A percentile compares a stretch with the other conserved stretches of the same genome.
phyloP scores from a whole-genome alignment of 768 basidiomycete species.

The Brasilioporus rufonigricans region DNA sequence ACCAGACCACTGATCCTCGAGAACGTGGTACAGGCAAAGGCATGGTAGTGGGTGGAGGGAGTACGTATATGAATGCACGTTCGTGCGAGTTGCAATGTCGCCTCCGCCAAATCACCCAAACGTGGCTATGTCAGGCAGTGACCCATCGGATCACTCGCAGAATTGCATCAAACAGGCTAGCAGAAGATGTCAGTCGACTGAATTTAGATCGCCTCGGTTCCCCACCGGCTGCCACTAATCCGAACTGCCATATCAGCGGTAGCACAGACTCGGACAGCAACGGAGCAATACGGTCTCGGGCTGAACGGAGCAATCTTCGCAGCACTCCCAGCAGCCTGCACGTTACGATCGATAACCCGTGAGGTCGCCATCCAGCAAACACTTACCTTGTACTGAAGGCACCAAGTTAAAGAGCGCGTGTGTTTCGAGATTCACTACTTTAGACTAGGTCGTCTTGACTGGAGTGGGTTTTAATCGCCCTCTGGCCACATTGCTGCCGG shows the following conservation, averaged over 20 bases:
- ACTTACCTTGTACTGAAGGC: no score
- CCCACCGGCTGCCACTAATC: background rate
- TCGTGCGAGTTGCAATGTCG: slow-evolving; percentile 17
- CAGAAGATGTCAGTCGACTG: background rate
- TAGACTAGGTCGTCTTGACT: no score
- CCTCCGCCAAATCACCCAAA: slow-evolving; percentile 8
- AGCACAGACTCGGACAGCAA: background rate
- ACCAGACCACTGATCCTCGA: background rate
- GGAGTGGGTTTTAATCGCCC: no score
- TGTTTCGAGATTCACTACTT: no score
- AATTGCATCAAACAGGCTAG: slow-evolving; percentile 3
- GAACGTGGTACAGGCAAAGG: slow-evolving; percentile 3
- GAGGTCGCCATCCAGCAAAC: no score
- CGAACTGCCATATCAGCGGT: background rate
- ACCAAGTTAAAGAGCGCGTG: no score
- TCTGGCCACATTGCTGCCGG: no score
- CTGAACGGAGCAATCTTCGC: background rate
- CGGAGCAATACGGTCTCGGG: background rate
- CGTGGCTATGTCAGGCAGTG: background rate
- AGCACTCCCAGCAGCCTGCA: no score
- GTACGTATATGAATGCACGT: slow-evolving; percentile 23
- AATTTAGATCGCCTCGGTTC: background rate
- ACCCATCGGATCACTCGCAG: background rate
- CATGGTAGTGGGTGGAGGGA: background rate
- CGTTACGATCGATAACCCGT: no score